Base-by-base conservation (phyloP, 164 flowering plant genomes). In the Umbilicus rupestris region DNA sequence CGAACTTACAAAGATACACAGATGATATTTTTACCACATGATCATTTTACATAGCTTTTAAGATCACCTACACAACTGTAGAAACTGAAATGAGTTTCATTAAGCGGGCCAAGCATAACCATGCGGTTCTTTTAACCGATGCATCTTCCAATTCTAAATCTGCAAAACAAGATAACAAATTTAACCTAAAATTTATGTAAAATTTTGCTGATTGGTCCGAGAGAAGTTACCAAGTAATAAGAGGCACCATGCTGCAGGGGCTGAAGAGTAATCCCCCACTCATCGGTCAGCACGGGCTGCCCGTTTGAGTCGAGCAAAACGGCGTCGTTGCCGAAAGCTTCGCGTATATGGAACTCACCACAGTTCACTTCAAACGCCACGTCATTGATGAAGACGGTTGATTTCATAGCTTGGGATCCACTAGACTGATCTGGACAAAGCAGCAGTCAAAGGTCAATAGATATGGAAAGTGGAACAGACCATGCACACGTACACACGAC, bases 201-300 rank as follows among this genome's bases (percentile, higher is more conserved):
- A n/a, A 9, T 14, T 41, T 41, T 41, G 2, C 16, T 41, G 10
- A 41, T 7, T 41, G 10, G 10, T 41, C 10, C 6, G 10, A 2
- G 6, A 10, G 7, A 55, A 55, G 9, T 60, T 33, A 83, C 73
- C 74, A 83, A 75, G 69, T 80, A 81, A 60, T 94, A 94, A 67
- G 71, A 85, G 14, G 86, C 86, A 39, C 92, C 96, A 45, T 87
- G 89, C 55, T 84, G 86, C 39, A 94, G 94, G 22, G 96, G 69
- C 37, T 87, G 88, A 16, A 94, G 79, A 15, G 94, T 87, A 67
- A 88, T 65, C 16, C 99, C 97, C 96, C 92, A 91, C 65, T 89
- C 92, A 67, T 91, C 74, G 69, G 94, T 89, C 64, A 79, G 76
- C 55, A 91, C 89, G 1, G 96, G 88, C 46, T 89, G 93, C 39